A percentile compares a stretch with the other conserved stretches of the same genome.
Evolutionary conservation across 2,329 filamentous ascomycete genomes (phyloP).

Genomic region (Fusarium liriodendri): DNA sequence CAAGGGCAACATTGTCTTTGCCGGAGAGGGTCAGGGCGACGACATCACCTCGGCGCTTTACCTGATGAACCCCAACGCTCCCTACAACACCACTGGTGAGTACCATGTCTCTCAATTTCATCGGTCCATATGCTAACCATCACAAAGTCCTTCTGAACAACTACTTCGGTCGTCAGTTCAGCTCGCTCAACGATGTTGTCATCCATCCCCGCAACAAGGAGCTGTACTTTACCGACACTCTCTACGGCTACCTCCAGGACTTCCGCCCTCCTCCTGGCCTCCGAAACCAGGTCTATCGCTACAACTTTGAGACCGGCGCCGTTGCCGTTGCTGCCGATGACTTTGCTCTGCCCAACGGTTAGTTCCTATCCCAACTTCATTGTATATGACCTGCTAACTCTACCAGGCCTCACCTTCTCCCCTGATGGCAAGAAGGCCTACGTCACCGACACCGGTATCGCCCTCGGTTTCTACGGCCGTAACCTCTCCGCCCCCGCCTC

Average conservation of each 20-base stretch:
- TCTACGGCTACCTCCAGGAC: constrained; percentile 69
- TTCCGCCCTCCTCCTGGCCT: constrained; percentile 66
- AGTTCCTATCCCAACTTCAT: background rate
- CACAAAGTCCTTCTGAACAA: constrained; percentile 63
- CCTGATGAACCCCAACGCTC: constrained; percentile 47
- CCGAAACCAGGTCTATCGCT: constrained; percentile 69
- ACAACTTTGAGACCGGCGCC: constrained; percentile 61
- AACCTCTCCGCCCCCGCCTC: constrained; percentile 56
- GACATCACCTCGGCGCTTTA: constrained; percentile 41
- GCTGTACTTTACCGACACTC: constrained; percentile 72
- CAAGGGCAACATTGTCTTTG: constrained; percentile 60
- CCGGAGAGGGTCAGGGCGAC: constrained; percentile 62
- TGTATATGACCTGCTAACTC: background rate
- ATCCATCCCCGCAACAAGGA: constrained; percentile 64
- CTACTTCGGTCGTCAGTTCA: constrained; percentile 70
- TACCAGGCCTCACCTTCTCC: constrained; percentile 59
- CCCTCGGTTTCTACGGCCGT: constrained; percentile 53
- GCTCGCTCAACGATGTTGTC: constrained; percentile 68
- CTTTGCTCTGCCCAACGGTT: constrained; percentile 66
- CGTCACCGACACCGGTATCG: constrained; percentile 65
- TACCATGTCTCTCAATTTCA: fast-evolving
- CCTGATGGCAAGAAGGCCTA: constrained; percentile 65
- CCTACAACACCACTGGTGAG: constrained; percentile 62
- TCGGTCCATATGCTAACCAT: background rate
- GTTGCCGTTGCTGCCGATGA: constrained; percentile 68